Base-by-base conservation (phyloP, 2,329 filamentous ascomycete species). In the Zarea fungicola region DNA sequence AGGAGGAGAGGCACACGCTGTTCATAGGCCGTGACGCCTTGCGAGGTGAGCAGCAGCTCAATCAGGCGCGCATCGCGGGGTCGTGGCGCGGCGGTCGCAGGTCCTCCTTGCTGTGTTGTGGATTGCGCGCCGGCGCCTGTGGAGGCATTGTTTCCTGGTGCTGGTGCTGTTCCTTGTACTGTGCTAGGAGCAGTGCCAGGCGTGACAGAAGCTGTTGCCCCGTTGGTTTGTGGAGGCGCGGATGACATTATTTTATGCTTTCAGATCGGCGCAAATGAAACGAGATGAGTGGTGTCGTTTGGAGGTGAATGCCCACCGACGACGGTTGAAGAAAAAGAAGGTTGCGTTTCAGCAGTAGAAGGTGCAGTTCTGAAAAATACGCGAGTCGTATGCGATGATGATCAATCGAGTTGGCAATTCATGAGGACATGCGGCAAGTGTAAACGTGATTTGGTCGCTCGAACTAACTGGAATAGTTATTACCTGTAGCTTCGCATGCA, bases 1-100 rank as follows among this genome's bases (percentile, higher is more conserved):
- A 93, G 82, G 51, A 91, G 82, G 1, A 92, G 78, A 1, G 88
- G 88, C 1, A 93, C 87, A 60, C 88, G 87, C 65, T 86, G 81
- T 65, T 92, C 87, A 74, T 89, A 93, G 34, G 84, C 77, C 5
- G 84, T 83, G 9, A 92, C 87, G 61, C 87, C 87, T 59, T 90
- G 84, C 7, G 85, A 85, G 18, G 84, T 84, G 42, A 93, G 81
- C 44, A 93, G 79, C 16, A 91, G 80, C 69, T 92, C 87, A 59
- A 93, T 81, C 13, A 89, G 81, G 60, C 87, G 84, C 14, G 85
- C 81, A 65, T 93, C 88, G 68, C 87, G 85, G 1, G 88, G 88
- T 4, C 85, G 81, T 43, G 77, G 74, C 18, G 74, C 71, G 10
- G 71, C 60, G 26, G 69, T 60, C 41, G 69, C 59, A 18, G 67